Evolutionary conservation across 2,329 filamentous ascomycete species (phyloP).

Genomic region (Pseudogymnoascus sp.): DNA sequence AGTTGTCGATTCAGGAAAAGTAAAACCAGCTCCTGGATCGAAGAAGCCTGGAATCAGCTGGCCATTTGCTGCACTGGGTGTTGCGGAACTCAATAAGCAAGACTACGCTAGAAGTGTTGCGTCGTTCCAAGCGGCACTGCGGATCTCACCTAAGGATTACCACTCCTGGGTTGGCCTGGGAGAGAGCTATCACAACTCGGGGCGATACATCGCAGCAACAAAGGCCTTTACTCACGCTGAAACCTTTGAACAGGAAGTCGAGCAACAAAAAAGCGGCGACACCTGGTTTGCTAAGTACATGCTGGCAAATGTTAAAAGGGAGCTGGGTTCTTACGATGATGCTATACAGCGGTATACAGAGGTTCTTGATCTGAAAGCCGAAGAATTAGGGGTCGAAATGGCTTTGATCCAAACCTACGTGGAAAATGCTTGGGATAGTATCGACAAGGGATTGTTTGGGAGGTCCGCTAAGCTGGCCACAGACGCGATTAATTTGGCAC

Average conservation of each 20-base stretch:
- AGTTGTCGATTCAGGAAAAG: constrained; percentile 90
- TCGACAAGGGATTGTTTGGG: constrained; percentile 81
- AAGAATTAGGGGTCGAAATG: constrained; percentile 80
- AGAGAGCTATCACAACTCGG: constrained; percentile 95
- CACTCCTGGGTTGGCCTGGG: constrained; percentile 94
- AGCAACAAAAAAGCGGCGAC: constrained; percentile 52
- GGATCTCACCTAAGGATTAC: constrained; percentile 79
- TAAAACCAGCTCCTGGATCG: constrained; percentile 81
- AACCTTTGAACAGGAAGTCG: constrained; percentile 55
- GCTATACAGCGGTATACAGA: constrained; percentile 69
- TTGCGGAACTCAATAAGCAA: constrained; percentile 90
- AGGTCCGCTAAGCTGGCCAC: constrained; percentile 65
- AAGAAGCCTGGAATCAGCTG: constrained; percentile 91
- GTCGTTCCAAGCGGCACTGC: constrained; percentile 82
- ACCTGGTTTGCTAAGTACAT: constrained; percentile 97
- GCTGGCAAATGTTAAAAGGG: constrained; percentile 88
- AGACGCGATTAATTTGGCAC: constrained; percentile 61
- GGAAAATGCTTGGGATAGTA: constrained; percentile 67
- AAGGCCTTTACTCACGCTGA: constrained; percentile 85
- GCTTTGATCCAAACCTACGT: constrained; percentile 82
- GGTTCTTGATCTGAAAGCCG: constrained; percentile 59
- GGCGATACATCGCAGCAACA: constrained; percentile 85
- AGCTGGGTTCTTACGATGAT: constrained; percentile 82
- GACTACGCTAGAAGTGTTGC: constrained; percentile 83
- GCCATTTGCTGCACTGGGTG: constrained; percentile 89